Conservation (phyloP, 176 grass and related monocot genomes). For the Oryza brachyantha region DNA sequence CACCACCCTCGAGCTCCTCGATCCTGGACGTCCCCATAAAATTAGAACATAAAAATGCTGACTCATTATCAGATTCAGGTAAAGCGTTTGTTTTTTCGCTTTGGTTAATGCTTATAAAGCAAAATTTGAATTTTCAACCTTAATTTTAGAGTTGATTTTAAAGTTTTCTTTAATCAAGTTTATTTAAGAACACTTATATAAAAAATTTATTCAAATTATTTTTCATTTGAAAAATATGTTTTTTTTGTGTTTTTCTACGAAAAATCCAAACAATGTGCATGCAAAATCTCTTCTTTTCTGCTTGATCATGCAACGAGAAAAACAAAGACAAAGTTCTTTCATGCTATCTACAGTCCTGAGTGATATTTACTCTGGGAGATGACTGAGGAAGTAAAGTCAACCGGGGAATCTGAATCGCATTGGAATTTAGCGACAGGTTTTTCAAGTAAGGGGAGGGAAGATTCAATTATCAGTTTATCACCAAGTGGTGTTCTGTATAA, state of each 20-base stretch:
- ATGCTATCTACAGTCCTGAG: not conserved
- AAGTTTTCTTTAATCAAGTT: no score
- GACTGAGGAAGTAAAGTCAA: slow-evolving; percentile 14
- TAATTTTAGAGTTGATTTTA: no score
- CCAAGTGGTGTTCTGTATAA: slow-evolving; percentile 17
- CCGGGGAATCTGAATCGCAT: not conserved
- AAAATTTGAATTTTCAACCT: no score
- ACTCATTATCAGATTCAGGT: not conserved
- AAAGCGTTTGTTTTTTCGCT: no score
- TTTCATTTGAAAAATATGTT: no score
- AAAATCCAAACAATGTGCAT: no score
- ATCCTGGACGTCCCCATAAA: slow-evolving; percentile 36
- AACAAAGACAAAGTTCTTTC: no score
- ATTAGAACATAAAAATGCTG: not conserved
- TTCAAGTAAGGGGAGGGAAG: not conserved
- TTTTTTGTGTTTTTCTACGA: no score
- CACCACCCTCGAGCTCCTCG: slow-evolving; percentile 74
- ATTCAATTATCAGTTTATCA: slow-evolving; percentile 14
- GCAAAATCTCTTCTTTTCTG: no score
- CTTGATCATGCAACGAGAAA: not conserved
- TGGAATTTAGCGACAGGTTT: not conserved
- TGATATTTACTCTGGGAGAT: not conserved
- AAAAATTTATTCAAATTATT: no score
- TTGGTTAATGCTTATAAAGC: no score
- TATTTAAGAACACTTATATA: no score